Conservation (phyloP, 2,329 filamentous ascomycete species). For the Verticillium tricorpus region DNA sequence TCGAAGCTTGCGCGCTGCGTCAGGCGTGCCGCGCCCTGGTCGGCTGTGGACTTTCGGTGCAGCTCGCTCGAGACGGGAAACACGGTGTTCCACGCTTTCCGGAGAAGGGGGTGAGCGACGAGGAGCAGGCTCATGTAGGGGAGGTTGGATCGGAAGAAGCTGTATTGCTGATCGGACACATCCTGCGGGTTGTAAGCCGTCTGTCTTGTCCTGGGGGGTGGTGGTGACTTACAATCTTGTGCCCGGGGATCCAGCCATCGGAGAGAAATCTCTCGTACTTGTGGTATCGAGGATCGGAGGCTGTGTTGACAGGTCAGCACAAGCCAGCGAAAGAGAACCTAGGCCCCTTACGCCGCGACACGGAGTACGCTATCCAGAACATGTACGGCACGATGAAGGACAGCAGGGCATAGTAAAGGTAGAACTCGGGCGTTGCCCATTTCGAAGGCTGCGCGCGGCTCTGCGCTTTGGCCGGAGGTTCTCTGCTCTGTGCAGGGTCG, state of each 20-base stretch:
- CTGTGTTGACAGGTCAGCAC: conserved; percentile 38
- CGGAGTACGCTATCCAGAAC: conserved; percentile 84
- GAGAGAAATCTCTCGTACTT: conserved; percentile 69
- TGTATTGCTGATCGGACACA: conserved; percentile 84
- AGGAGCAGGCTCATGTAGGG: conserved; percentile 74
- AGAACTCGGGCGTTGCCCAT: conserved; percentile 88
- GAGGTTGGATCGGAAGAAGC: conserved; percentile 78
- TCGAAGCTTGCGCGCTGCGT: conserved; percentile 77
- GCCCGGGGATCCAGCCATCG: conserved; percentile 86
- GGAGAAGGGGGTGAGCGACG: conserved; percentile 72
- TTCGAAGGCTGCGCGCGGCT: conserved; percentile 54
- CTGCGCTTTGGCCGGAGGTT: conserved; percentile 36
- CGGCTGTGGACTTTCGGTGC: conserved; percentile 24
- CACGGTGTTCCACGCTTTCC: conserved; percentile 63
- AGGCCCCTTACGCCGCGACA: conserved; percentile 66
- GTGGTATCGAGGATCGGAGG: conserved; percentile 73
- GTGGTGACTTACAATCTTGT: conserved; percentile 66
- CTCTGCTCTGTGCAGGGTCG: conserved; percentile 29
- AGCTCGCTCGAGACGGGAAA: conserved; percentile 27
- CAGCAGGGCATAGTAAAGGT: conserved; percentile 71
- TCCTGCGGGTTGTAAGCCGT: conserved; percentile 49
- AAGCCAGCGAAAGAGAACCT: conserved; percentile 12
- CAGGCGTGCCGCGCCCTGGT: conserved; percentile 52
- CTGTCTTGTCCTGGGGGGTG: neutral
- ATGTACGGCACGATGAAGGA: conserved; percentile 68